Evolutionary conservation across 1,284 basidiomycete species (phyloP).

Genomic region (Tilletia walkeri): DNA sequence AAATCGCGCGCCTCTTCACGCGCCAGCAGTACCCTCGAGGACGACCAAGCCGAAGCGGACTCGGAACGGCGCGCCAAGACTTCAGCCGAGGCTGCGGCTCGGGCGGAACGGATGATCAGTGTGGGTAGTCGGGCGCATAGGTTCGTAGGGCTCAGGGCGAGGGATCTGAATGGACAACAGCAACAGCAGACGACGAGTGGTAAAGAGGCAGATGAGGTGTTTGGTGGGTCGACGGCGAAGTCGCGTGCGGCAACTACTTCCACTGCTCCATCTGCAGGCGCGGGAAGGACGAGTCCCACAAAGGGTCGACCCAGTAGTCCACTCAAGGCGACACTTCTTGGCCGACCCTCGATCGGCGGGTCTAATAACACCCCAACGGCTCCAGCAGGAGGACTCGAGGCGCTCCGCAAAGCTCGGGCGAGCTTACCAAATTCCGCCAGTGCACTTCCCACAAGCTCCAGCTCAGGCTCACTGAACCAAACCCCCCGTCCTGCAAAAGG

Average conservation of each 20-base stretch:
- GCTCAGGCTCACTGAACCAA: slow-evolving; percentile 7
- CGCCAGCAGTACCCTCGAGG: slow-evolving; percentile 34
- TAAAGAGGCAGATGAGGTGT: slow-evolving; percentile 6
- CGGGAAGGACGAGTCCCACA: neutral
- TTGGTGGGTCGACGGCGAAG: slow-evolving; percentile 58
- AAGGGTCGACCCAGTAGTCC: slow-evolving; percentile 59
- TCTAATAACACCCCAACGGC: slow-evolving; percentile 50
- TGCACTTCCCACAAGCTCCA: neutral
- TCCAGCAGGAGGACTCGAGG: neutral
- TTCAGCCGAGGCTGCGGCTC: slow-evolving; percentile 42
- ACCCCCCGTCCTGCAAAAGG: slow-evolving; percentile 31
- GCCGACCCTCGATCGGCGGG: slow-evolving; percentile 30
- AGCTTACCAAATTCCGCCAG: neutral
- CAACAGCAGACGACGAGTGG: neutral
- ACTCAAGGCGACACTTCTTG: slow-evolving; percentile 37
- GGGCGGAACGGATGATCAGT: slow-evolving; percentile 63
- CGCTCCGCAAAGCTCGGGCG: slow-evolving; percentile 1
- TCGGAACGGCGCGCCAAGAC: slow-evolving; percentile 27
- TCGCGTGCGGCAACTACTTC: slow-evolving; percentile 61
- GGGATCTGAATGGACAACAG: slow-evolving; percentile 27
- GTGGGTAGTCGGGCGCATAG: slow-evolving; percentile 78
- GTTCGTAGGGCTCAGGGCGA: slow-evolving; percentile 60
- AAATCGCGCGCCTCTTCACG: slow-evolving; percentile 20
- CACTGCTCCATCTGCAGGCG: slow-evolving; percentile 18
- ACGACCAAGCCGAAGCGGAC: slow-evolving; percentile 28